phyloP scores from a whole-genome alignment of 495 filamentous ascomycete genomes.

The Aspergillus homomorphus region DNA sequence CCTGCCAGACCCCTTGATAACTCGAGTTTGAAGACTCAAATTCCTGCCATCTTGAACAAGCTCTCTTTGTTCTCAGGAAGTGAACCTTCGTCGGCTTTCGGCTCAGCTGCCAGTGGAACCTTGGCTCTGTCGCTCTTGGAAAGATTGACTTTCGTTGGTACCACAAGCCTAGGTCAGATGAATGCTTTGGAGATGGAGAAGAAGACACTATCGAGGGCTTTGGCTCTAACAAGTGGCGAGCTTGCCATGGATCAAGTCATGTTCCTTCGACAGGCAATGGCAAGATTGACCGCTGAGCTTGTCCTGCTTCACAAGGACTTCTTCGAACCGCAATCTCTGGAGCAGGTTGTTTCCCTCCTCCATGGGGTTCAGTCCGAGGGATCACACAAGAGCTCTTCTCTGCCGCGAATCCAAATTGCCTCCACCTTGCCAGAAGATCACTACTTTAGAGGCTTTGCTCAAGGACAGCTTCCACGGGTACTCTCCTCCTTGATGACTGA shows the following conservation, averaged over 20 bases:
- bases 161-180: conserved; percentile 58
- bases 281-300: conserved; percentile 48
- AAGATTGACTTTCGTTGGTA: conserved; percentile 51
- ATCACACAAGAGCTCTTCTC: conserved; percentile 10
- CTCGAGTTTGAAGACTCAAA: conserved; percentile 31
- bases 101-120: conserved; percentile 47
- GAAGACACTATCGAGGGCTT: conserved; percentile 53
- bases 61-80: conserved; percentile 38
- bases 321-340: conserved; percentile 30
- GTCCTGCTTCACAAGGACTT: conserved; percentile 42
- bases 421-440: conserved; percentile 28
- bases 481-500: conserved; percentile 24
- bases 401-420: conserved; percentile 20
- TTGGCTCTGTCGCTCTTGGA: conserved; percentile 55
- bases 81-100: conserved; percentile 21
- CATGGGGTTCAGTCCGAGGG: conserved; percentile 26
- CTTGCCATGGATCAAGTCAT: conserved; percentile 46
- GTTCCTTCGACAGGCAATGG: conserved; percentile 46
- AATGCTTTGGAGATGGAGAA: conserved; percentile 65
- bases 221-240: conserved; percentile 45
- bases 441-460: conserved; percentile 34
- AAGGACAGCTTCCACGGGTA: conserved; percentile 33
- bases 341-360: conserved; percentile 26
- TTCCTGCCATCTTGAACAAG: conserved; percentile 37
- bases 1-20: conserved; percentile 32